phyloP scores from a whole-genome alignment of 148 eudicot genomes.

The Silene uniflora region DNA sequence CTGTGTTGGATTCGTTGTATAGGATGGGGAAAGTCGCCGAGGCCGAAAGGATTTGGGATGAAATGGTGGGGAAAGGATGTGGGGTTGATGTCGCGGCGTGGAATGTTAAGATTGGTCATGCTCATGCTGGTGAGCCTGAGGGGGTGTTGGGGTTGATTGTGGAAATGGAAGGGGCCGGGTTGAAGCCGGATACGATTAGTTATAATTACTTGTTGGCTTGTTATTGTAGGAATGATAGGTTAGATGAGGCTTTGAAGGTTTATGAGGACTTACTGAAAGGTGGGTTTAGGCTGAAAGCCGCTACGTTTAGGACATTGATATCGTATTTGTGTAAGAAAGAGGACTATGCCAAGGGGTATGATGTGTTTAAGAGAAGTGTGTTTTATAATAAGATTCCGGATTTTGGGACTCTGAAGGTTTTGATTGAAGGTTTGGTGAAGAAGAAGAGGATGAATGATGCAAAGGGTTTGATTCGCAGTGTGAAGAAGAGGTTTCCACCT shows the following conservation, averaged over 20 bases:
- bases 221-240: slow-evolving; percentile 58
- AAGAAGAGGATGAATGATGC: slow-evolving; percentile 50
- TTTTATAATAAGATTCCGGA: slow-evolving; percentile 62
- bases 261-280: slow-evolving; percentile 45
- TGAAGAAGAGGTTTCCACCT: slow-evolving; percentile 74
- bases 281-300: slow-evolving; percentile 58
- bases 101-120: slow-evolving; percentile 59
- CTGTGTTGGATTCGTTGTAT: slow-evolving; percentile 45
- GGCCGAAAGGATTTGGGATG: slow-evolving; percentile 62
- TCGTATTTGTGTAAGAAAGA: slow-evolving; percentile 52
- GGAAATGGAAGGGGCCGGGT: slow-evolving; percentile 46
- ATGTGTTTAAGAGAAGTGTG: slow-evolving; percentile 77
- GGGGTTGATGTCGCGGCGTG: slow-evolving; percentile 52
- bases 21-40: slow-evolving; percentile 47
- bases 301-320: slow-evolving; percentile 69
- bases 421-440: slow-evolving; percentile 60
- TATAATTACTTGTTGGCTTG: slow-evolving; percentile 68
- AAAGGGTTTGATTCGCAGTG: slow-evolving; percentile 52
- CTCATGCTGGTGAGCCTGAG: slow-evolving; percentile 46
- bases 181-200: slow-evolving; percentile 63
- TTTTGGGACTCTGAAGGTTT: slow-evolving; percentile 58
- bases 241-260: slow-evolving; percentile 66
- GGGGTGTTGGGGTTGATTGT: slow-evolving; percentile 55
- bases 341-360: slow-evolving; percentile 49
- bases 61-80: slow-evolving; percentile 63